Conservation (phyloP, 2,329 filamentous ascomycete species). For the Ophiocordyceps polyrhachis-furcata region DNA sequence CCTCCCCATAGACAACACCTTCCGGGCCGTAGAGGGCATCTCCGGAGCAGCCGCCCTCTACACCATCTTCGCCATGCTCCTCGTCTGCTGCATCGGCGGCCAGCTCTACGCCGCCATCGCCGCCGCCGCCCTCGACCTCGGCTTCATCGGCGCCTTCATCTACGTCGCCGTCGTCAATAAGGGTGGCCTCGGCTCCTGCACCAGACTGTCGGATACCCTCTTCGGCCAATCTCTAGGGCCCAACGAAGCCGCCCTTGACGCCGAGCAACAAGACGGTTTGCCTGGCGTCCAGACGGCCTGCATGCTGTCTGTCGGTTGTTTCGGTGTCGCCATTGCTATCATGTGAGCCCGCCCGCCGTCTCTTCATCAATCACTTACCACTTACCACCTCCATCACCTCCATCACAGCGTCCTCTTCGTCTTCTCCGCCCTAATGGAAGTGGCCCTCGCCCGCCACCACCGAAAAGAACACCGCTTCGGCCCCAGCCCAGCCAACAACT, state of each 20-base stretch:
- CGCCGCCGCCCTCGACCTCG: slow-evolving; percentile 57
- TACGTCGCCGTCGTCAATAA: slow-evolving; percentile 64
- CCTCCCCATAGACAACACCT: slow-evolving; percentile 40
- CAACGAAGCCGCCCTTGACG: slow-evolving; percentile 15
- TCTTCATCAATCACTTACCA: too few relatives aligned
- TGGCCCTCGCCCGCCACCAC: slow-evolving; percentile 50
- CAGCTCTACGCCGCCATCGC: slow-evolving; percentile 53
- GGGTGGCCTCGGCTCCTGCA: slow-evolving; percentile 47
- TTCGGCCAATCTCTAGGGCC: slow-evolving; percentile 45
- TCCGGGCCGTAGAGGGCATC: slow-evolving; percentile 62
- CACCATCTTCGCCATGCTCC: slow-evolving; percentile 48
- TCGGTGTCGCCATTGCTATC: slow-evolving; percentile 55
- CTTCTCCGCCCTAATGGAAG: slow-evolving; percentile 49
- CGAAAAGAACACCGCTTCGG: slow-evolving; percentile 57
- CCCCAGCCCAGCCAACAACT: slow-evolving; percentile 27
- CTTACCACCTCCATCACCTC: too few relatives aligned
- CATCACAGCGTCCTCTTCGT: slow-evolving; percentile 58
- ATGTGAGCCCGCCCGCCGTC: too few relatives aligned
- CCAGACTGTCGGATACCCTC: slow-evolving; percentile 39
- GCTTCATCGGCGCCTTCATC: slow-evolving; percentile 60
- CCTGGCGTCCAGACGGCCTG: slow-evolving; percentile 51
- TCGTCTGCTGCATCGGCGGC: slow-evolving; percentile 67
- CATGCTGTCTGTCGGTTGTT: slow-evolving; percentile 22
- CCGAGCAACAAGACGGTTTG: not conserved
- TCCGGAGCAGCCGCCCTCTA: slow-evolving; percentile 60